Conservation (phyloP, 306 rosid species). For the Begonia loranthoides region DNA sequence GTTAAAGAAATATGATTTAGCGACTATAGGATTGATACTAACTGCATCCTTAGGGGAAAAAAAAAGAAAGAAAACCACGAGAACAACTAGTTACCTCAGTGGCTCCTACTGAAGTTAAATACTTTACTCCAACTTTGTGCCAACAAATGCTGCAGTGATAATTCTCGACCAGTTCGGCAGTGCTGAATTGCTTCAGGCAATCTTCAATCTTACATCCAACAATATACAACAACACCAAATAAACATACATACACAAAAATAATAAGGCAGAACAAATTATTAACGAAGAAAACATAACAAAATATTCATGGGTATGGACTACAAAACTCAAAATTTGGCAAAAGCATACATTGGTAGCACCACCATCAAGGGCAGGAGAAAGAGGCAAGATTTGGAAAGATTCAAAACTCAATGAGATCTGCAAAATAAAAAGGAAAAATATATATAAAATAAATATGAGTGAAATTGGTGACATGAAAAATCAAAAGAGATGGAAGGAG, state of each 20-base stretch:
- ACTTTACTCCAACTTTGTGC: slow-evolving; percentile 71
- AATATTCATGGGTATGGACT: too few relatives aligned
- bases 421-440: slow-evolving; percentile 23
- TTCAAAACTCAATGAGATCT: slow-evolving; percentile 81
- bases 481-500: neutral
- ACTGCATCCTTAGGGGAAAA: neutral
- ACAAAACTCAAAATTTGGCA: slow-evolving; percentile 9
- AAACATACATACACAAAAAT: slow-evolving; percentile 3
- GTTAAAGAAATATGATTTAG: too few relatives aligned
- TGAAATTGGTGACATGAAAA: slow-evolving; percentile 1
- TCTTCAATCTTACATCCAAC: slow-evolving; percentile 50
- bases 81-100: slow-evolving; percentile 42
- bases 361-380: slow-evolving; percentile 31
- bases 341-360: slow-evolving; percentile 43
- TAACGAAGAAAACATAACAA: slow-evolving; percentile 1
- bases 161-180: slow-evolving; percentile 73
- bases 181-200: slow-evolving; percentile 67
- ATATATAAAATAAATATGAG: slow-evolving; percentile 5
- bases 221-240: slow-evolving; percentile 27
- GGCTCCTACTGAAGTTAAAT: slow-evolving; percentile 38
- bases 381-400: slow-evolving; percentile 80
- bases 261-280: slow-evolving; percentile 1
- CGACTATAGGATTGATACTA: too few relatives aligned
- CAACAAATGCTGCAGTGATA: slow-evolving; percentile 76
- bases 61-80: neutral